Evolutionary conservation across 441 rosid genomes (phyloP).

Genomic region (Gossypium aridum): DNA sequence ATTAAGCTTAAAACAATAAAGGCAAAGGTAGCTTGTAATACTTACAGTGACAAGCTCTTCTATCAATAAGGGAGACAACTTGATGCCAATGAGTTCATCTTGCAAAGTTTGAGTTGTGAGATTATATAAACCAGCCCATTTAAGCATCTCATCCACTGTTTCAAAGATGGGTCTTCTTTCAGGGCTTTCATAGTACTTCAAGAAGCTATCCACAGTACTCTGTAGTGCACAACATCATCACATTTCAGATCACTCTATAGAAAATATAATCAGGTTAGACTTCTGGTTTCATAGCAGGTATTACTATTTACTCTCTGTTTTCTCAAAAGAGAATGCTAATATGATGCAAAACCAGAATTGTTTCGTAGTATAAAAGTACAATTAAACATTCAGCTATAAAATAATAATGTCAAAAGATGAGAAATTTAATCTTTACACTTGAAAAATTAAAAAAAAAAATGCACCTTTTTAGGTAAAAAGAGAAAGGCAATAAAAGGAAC

Average conservation of each 20-base stretch:
- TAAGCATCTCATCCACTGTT: constrained; percentile 78
- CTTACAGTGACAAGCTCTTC: constrained; percentile 75
- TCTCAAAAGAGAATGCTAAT: background rate
- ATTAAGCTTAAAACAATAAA: background rate
- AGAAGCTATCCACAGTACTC: constrained; percentile 49
- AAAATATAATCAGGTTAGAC: background rate
- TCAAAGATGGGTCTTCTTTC: constrained; percentile 65
- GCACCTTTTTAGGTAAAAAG: background rate
- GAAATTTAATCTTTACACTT: too few species aligned
- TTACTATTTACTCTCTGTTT: background rate
- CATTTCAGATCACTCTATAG: background rate
- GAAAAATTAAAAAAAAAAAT: too few species aligned
- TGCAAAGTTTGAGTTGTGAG: constrained; percentile 58
- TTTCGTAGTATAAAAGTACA: background rate
- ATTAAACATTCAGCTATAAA: background rate
- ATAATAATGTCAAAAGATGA: background rate
- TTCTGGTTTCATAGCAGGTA: background rate
- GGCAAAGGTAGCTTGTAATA: background rate
- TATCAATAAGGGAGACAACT: constrained; percentile 50
- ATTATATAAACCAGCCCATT: constrained; percentile 72
- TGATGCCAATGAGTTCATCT: constrained; percentile 39
- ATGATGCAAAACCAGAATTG: background rate
- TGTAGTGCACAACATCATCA: constrained; percentile 32
- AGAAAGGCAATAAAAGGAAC: background rate
- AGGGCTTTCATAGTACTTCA: constrained; percentile 61